Base-by-base conservation (phyloP, 345 rosid species). In the Combretum micranthum region DNA sequence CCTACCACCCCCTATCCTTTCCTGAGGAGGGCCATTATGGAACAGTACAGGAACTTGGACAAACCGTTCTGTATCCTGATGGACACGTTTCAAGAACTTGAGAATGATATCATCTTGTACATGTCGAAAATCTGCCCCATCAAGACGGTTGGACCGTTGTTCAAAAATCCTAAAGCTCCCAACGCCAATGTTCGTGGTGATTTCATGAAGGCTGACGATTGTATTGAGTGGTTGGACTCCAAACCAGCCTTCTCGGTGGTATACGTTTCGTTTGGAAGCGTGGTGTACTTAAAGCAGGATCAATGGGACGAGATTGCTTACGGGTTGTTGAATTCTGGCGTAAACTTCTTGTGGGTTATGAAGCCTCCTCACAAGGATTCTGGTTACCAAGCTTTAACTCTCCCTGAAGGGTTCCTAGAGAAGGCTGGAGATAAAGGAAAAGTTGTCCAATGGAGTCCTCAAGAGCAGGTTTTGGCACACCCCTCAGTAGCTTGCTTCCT, bases 341-440 rank as follows among this genome's bases (percentile, higher is more conserved):
- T 86, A 14, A 66, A 81, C 7, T 91, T 91, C 74, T 61, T 91
- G 64, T 91, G 92, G 92, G 96, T 86, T 37, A 70, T 82, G 76
- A 87, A 74, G 58, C 78, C 75, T 14, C 81, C 83, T 4, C 49
- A 20, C 12, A 54, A 78, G 44, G 75, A 69, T n/a, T 52, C 57
- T 0, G 74, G 79, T n/a, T n/a, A 56, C 32, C 49, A 63, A 20
- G 13, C 47, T 15, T 72, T 72, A 47, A 81, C 51, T 20, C 52
- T 87, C 20, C 98, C 98, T 0, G 84, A 82, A 47, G 90, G 83
- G 16, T 79, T 88, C 48, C 53, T 77, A 39, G 79, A 72, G 64
- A 79, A 79, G 62, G 77, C 61, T 3, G 84, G 81, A 9, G 75
- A 79, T 2, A 79, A 48, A 23, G 90, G 95, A 3, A 82, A 68